Percentiles rank a stretch among this genome's conserved stretches.
phyloP scores from a whole-genome alignment of 208 protist species.

The Leishmania guyanensis region DNA sequence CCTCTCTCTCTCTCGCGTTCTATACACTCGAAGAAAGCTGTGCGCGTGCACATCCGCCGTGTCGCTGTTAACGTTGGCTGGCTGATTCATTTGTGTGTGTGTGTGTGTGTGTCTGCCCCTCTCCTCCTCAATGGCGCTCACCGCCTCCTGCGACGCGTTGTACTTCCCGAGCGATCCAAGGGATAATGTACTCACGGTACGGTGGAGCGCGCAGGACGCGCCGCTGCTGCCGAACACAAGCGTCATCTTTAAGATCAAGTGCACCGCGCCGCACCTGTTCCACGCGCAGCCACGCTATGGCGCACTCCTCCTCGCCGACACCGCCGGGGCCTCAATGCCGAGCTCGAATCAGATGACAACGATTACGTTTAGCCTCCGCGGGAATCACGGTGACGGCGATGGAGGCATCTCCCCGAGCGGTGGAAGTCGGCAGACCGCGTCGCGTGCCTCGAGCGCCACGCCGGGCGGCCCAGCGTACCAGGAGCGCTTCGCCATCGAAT shows the following conservation, averaged over 20 bases:
- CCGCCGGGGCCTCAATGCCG: slow-evolving; percentile 25
- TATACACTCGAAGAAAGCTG: not conserved
- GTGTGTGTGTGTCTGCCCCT: not conserved
- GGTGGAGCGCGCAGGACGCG: slow-evolving; percentile 31
- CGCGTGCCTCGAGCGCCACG: slow-evolving; percentile 16
- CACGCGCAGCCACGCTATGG: slow-evolving; percentile 82
- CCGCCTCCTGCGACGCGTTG: slow-evolving; percentile 55
- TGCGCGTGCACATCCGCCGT: too few relatives aligned
- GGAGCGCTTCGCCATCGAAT: slow-evolving; percentile 75
- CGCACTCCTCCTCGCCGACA: slow-evolving; percentile 53
- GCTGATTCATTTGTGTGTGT: not conserved
- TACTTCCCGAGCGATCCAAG: slow-evolving; percentile 66
- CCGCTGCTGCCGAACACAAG: slow-evolving; percentile 40
- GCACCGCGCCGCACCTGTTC: slow-evolving; percentile 70
- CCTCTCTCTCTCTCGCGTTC: not conserved
- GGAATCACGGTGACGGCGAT: slow-evolving; percentile 19
- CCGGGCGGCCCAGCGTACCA: slow-evolving; percentile 33
- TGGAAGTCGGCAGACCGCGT: not conserved
- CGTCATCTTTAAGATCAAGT: slow-evolving; percentile 84
- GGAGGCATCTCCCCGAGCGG: slow-evolving; percentile 4
- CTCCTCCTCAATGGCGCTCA: slow-evolving; percentile 44
- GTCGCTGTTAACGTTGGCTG: not conserved
- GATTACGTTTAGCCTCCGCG: slow-evolving; percentile 50
- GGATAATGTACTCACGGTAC: slow-evolving; percentile 69
- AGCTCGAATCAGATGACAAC: slow-evolving; percentile 8